Conservation (phyloP, 1,284 basidiomycete genomes). For the Schizophyllum amplum region DNA sequence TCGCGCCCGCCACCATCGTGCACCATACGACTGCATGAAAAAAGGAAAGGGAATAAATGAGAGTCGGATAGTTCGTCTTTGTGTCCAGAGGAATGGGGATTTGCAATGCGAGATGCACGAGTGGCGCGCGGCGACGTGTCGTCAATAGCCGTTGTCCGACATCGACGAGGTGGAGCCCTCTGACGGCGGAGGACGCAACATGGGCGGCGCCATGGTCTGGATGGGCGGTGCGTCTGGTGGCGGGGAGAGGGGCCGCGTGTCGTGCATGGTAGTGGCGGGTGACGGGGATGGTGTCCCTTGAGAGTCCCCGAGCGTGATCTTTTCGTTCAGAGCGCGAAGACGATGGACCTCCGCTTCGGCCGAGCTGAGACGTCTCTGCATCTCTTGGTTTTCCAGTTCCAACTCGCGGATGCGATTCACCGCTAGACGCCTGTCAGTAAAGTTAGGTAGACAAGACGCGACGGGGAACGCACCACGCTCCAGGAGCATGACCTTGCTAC, state of each 20-base stretch:
- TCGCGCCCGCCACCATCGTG: too few species aligned
- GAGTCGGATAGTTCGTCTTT: constrained; percentile 12
- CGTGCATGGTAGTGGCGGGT: constrained; percentile 24
- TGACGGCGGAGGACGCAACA: constrained; percentile 27
- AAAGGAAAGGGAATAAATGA: constrained; percentile 18
- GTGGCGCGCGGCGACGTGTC: constrained; percentile 60
- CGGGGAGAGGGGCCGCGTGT: constrained; percentile 53
- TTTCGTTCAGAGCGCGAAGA: constrained; percentile 68
- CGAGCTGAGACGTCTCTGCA: constrained; percentile 53
- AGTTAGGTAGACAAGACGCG: constrained; percentile 8
- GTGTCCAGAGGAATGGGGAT: constrained; percentile 15
- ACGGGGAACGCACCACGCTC: constrained; percentile 60
- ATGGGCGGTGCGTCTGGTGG: constrained; percentile 38
- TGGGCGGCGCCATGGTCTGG: constrained; percentile 32
- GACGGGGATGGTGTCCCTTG: constrained; percentile 47
- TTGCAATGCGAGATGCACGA: constrained; percentile 38
- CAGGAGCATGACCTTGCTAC: constrained; percentile 80
- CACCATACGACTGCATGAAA: constrained; percentile 8
- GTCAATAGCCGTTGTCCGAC: constrained; percentile 44
- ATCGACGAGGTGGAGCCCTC: constrained; percentile 28
- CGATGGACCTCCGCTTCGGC: constrained; percentile 61
- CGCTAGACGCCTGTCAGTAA: constrained; percentile 29
- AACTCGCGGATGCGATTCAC: constrained; percentile 66
- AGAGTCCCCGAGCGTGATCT: constrained; percentile 52
- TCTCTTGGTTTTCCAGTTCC: constrained; percentile 60